These are phyloP conservation scores for Inga oerstediana DNA, from an alignment of 306 rosid genomes.

Conservation along the genomic window DNA sequence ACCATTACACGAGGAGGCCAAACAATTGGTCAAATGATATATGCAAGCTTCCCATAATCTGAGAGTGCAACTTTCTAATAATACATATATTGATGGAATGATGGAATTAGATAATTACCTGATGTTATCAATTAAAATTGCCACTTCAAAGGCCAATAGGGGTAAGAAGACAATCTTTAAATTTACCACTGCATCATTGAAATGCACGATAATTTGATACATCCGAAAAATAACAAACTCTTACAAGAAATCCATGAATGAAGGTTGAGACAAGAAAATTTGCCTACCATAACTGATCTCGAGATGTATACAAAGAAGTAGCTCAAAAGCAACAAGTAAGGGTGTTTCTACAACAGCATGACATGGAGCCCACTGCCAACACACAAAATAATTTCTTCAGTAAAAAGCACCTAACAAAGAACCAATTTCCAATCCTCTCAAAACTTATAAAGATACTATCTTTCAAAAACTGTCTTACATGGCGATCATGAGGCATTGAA, in stretches of 20 bases:
- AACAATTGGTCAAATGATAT: not conserved
- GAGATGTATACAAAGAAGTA: conserved; percentile 83
- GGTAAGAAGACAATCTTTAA: conserved; percentile 89
- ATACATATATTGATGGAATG: not conserved
- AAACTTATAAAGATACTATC: conserved; percentile 25
- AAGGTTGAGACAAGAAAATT: conserved; percentile 21
- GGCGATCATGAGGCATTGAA: conserved; percentile 75
- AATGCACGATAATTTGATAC: conserved; percentile 27
- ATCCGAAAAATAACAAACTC: conserved; percentile 8
- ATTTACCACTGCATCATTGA: conserved; percentile 63
- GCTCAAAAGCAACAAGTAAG: conserved; percentile 88
- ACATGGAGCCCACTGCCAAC: conserved; percentile 95
- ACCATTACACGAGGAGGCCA: not conserved
- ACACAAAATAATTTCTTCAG: conserved; percentile 32
- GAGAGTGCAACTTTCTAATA: not conserved
- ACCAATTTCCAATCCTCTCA: conserved; percentile 19
- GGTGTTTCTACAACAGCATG: conserved; percentile 83
- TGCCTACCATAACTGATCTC: conserved; percentile 65
- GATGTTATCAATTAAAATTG: conserved; percentile 83
- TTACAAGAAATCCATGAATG: conserved; percentile 15
- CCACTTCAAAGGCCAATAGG: conserved; percentile 67
- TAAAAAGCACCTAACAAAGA: conserved; percentile 15
- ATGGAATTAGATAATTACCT: conserved; percentile 50
- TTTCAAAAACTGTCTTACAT: conserved; percentile 52
- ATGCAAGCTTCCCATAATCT: conserved; percentile 10